Percentiles rank a stretch among this genome's conserved stretches.
These are phyloP conservation scores for Cocos nucifera DNA, from an alignment of 176 grass and related monocot species.

Conservation along the genomic window DNA sequence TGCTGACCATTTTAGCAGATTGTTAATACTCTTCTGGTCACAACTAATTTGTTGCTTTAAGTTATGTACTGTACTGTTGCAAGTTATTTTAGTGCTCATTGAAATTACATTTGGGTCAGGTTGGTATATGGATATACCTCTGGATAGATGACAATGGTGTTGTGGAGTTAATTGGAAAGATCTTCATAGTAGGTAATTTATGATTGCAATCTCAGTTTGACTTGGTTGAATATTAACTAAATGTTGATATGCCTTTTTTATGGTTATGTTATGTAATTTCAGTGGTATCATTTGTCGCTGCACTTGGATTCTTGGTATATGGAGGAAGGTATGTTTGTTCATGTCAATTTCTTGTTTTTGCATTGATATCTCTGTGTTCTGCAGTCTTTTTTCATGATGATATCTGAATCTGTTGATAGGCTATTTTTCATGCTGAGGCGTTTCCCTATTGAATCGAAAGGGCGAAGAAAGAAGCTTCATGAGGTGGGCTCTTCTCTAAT, in stretches of 20 bases:
- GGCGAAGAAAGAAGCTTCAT: constrained; percentile 75
- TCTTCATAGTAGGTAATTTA: constrained; percentile 70
- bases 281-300: constrained; percentile 74
- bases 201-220: neutral
- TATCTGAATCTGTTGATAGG: constrained; percentile 27
- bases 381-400: neutral
- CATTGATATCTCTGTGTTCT: neutral
- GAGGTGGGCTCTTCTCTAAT: constrained; percentile 31
- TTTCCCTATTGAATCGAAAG: constrained; percentile 84
- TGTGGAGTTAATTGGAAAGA: constrained; percentile 45
- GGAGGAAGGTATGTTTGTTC: constrained; percentile 61
- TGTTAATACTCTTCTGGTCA: too few relatives aligned
- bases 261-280: constrained; percentile 23
- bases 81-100: neutral
- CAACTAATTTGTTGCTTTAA: too few relatives aligned
- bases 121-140: constrained; percentile 81
- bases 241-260: neutral
- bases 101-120: constrained; percentile 23
- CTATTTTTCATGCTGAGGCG: constrained; percentile 72
- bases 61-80: too few relatives aligned
- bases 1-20: too few relatives aligned
- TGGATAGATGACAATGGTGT: constrained; percentile 43
- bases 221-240: too few relatives aligned
- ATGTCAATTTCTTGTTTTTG: neutral
- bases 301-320: constrained; percentile 64